phyloP scores from a whole-genome alignment of 805 yeast genomes.

The Starmerella floricola region DNA sequence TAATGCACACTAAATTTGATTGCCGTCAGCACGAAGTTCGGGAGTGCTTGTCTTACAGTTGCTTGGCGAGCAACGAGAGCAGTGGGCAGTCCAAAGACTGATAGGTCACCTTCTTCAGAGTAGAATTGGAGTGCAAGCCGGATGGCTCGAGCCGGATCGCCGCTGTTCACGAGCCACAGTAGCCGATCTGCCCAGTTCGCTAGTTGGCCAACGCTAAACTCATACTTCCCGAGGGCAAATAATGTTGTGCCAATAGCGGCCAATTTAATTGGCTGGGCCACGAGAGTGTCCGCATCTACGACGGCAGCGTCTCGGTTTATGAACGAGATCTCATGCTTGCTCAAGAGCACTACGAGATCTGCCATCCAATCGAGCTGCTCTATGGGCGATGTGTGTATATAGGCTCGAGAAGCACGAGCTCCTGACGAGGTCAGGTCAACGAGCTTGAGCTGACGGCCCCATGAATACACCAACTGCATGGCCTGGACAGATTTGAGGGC shows the following conservation, averaged over 20 bases:
- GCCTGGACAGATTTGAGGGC: neutral
- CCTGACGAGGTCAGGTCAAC: slow-evolving; percentile 20
- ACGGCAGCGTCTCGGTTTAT: slow-evolving; percentile 36
- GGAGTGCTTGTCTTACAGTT: slow-evolving; percentile 42
- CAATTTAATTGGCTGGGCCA: slow-evolving; percentile 22
- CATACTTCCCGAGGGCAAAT: slow-evolving; percentile 42
- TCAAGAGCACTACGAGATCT: slow-evolving; percentile 34
- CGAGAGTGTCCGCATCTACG: slow-evolving; percentile 69
- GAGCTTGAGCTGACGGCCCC: slow-evolving; percentile 50
- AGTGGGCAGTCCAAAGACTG: slow-evolving; percentile 48
- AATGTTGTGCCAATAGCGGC: slow-evolving; percentile 28
- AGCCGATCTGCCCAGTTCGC: slow-evolving; percentile 62
- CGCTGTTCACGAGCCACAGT: slow-evolving; percentile 36
- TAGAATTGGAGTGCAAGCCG: slow-evolving; percentile 43
- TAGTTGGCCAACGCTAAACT: slow-evolving; percentile 44
- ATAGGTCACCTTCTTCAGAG: slow-evolving; percentile 37
- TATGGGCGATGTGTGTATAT: slow-evolving; percentile 39
- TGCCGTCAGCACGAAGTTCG: slow-evolving; percentile 45
- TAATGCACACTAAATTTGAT: slow-evolving; percentile 34
- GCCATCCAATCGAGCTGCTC: slow-evolving; percentile 45
- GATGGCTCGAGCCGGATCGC: slow-evolving; percentile 46
- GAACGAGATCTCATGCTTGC: slow-evolving; percentile 36
- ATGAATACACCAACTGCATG: slow-evolving; percentile 48
- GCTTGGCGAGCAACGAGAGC: slow-evolving; percentile 33
- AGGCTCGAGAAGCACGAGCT: slow-evolving; percentile 25